Base-by-base conservation (phyloP, 2,329 filamentous ascomycete species). In the Hypoxylon sp. region DNA sequence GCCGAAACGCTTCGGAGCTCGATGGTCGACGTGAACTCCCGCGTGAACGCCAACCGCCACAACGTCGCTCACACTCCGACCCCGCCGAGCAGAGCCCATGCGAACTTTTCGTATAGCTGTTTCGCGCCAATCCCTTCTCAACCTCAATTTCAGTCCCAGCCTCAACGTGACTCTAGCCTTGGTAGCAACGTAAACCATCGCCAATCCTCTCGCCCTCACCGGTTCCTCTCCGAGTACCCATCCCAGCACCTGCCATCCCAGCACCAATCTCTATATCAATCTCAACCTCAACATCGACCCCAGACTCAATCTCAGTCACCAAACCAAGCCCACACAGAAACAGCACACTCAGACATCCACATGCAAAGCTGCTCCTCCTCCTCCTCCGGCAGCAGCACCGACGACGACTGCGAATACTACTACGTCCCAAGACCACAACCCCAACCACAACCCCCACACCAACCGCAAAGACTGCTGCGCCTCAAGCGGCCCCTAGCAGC, bases 71-170 rank as follows among this genome's bases (percentile, higher is more conserved):
- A 26, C 9, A 57, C 44, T 5, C 54, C 44, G 14, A 16, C 45
- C n/a, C 45, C 28, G 18, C 12, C 4, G 9, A 18, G 30, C 9
- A 42, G 16, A 44, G 36, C 28, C 2, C n/a, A 16, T 12, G 6
- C 51, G 1, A 2, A 14, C 40, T 61, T 65, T 50, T 51, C 50
- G 1, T 56, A 59, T 38, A 61, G 53, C 48, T 64, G 65, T 11
- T 64, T 67, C 32, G 57, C 30, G 36, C 65, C 57, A 11, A 50
- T 59, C 11, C 9, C 32, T 4, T 22, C n/a, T 24, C 28, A 36
- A 18, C 38, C 30, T 26, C 49, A 2, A 18, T 11, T n/a, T 22
- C 50, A 42, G 7, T 26, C 20, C 22, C 49, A 42, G 16, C 22
- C 38, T 2, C 50, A 44, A 22, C 30, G 20, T 6, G n/a, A 48